Evolutionary conservation across 2,329 filamentous ascomycete species (phyloP), one percentile per base, ranked within the genome.

Genomic region (Coccinonectria pachysandricola): DNA sequence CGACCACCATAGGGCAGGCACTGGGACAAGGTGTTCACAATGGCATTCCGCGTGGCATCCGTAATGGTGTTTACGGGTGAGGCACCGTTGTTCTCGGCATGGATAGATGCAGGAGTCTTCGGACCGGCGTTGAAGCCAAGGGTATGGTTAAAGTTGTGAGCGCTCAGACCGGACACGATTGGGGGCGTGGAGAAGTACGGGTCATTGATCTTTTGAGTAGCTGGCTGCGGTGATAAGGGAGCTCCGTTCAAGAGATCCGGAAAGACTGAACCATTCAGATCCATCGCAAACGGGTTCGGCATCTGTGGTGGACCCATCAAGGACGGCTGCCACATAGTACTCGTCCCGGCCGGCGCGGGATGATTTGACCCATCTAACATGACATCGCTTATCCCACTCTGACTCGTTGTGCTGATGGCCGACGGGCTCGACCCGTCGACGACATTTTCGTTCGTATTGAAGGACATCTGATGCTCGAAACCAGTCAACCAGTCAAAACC

Each of bases 381-480:
- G 33, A 86, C 75, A 51, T 96, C 91, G 56, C 84, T 92, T 53
- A 87, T 82, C 26, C 79, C 83, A 52, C 82, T 88, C 49, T 92
- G 87, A 56, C 87, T 96, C 32, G 83, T 84, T 21, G 84, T 93
- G 60, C 88, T 96, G 53, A 96, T 88, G 23, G 86, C 86, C 7
- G 91, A 96, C 10, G 91, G 91, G 9, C 91, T 96, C 8, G 91
- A 96, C 32, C 82, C 86, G 45, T 94, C 88, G 28, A 95, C 72
- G 15, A 83, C 85, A 39, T 77, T 79, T 43, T 94, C 86, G 45
- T 79, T 80, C 29, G 64, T 60, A 43, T 67, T 68, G 51, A 85
- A 76, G 6, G 71, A 71, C 65, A 88, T 73, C 23, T 81, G 74
- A 45, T 79, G 74, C 37, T 91, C 84, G 50, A 93, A 82, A 12